Evolutionary conservation across 1,284 basidiomycete genomes (phyloP), one percentile per base, ranked within the genome.

Genomic region (Ustilago shanxiensis): DNA sequence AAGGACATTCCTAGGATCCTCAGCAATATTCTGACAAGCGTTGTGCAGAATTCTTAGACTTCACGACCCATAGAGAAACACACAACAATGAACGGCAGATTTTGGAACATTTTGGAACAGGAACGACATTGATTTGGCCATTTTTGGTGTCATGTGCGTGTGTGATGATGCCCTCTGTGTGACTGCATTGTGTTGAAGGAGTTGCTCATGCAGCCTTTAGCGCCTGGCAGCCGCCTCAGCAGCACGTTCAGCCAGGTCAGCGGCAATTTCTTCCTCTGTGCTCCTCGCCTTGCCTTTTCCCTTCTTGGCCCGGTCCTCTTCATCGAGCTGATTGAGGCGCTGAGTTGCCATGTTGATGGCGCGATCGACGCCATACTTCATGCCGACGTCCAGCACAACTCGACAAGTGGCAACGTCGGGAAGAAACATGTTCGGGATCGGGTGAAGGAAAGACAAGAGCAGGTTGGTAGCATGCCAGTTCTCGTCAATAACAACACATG

Each of bases 1-100:
- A 79, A 75, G 59, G 79, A 81, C 44, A 72, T 84, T 24, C 83
- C 83, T 2, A 62, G 81, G 31, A 79, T 84, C 53, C 58, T 83
- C 8, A 79, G 71, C 59, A 78, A 79, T 55, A 83, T 84, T 39
- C 66, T 84, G 26, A 84, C 81, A 13, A 79, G 81, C 57, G 75
- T 82, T 55, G 61, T 83, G 35, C 73, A 76, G 57, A 59, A 57
- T n/a, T 66, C 69, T 3, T 71, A 66, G 60, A 51, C 16, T 7
- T 8, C 9, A 47, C 22, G 11, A 14, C 18, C 14, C 1, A 45
- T n/a, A n/a, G 24, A n/a, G 11, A 26, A 20, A 6, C 14, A 51
- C 49, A 51, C 3, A 16, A 29, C 26, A 31, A 26, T 9, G 3
- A 20, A 53, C 18, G 10, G 18, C 20, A 33, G 31, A 33, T 9